Evolutionary conservation across 768 basidiomycete genomes (phyloP).

Genomic region (Boletus pseudo-olivaceus): DNA sequence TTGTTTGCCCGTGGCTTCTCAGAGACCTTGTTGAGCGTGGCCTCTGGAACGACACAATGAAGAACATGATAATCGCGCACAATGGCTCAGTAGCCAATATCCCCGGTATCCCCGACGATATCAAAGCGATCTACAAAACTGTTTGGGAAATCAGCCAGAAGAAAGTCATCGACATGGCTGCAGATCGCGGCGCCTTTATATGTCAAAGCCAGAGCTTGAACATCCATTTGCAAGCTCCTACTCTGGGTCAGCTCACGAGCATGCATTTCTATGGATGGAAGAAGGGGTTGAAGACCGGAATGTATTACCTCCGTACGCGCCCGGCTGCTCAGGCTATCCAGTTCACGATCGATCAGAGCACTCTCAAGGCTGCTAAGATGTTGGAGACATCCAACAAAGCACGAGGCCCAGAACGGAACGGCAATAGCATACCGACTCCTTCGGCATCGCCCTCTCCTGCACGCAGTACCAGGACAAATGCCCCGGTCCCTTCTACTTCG

Average conservation of each 20-base stretch:
- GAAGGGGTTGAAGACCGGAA: slow-evolving; percentile 97
- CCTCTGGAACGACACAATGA: slow-evolving; percentile 98
- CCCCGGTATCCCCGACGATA: slow-evolving; percentile 79
- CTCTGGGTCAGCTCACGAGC: slow-evolving; percentile 86
- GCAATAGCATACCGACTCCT: slow-evolving; percentile 21
- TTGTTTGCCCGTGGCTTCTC: slow-evolving; percentile 99
- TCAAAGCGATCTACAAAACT: slow-evolving; percentile 99
- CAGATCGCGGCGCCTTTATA: slow-evolving; percentile 98
- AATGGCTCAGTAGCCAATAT: slow-evolving; percentile 88
- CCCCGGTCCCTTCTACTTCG: slow-evolving; percentile 26
- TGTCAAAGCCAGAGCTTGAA: slow-evolving; percentile 96
- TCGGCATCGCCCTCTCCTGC: slow-evolving; percentile 27
- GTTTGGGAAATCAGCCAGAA: slow-evolving; percentile 99
- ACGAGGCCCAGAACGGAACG: slow-evolving; percentile 11
- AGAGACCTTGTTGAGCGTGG: slow-evolving; percentile 93
- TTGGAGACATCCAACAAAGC: slow-evolving; percentile 21
- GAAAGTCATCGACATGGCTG: slow-evolving; percentile 95
- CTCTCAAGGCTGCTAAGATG: slow-evolving; percentile 57
- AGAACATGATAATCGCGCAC: slow-evolving; percentile 98
- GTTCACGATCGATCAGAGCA: slow-evolving; percentile 88
- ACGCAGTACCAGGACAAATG: slow-evolving; percentile 31
- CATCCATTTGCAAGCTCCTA: slow-evolving; percentile 86
- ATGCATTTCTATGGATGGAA: slow-evolving; percentile 99
- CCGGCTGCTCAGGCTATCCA: slow-evolving; percentile 96
- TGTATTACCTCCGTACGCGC: slow-evolving; percentile 95